These are phyloP conservation scores for Malus hybrid DNA, from an alignment of 331 rosid species.

Conservation along the genomic window DNA sequence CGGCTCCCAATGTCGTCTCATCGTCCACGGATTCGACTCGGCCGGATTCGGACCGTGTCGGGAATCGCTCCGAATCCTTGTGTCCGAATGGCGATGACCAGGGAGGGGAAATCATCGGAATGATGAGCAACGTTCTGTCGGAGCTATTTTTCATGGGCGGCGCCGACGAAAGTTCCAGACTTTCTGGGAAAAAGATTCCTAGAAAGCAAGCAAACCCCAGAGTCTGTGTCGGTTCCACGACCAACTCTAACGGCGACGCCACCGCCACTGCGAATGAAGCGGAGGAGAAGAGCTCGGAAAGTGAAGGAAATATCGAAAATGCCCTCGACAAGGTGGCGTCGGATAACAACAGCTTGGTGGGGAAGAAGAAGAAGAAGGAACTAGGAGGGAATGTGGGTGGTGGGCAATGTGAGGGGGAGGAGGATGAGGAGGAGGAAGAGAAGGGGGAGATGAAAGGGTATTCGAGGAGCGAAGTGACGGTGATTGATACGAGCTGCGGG, in stretches of 20 bases:
- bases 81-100: neutral
- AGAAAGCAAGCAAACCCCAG: constrained; percentile 79
- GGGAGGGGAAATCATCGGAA: constrained; percentile 10
- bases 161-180: constrained; percentile 23
- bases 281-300: constrained; percentile 9
- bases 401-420: constrained; percentile 6
- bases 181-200: constrained; percentile 44
- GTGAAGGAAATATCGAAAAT: constrained; percentile 16
- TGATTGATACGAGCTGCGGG: constrained; percentile 70
- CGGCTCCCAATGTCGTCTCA: constrained; percentile 18
- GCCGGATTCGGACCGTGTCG: constrained; percentile 7
- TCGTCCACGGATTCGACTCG: constrained; percentile 4
- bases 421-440: constrained; percentile 18
- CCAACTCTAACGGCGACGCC: neutral
- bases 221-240: constrained; percentile 28
- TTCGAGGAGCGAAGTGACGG: constrained; percentile 79
- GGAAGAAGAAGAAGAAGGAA: neutral
- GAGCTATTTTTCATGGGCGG: constrained; percentile 64
- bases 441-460: constrained; percentile 59
- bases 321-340: constrained; percentile 6
- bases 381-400: neutral
- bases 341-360: constrained; percentile 3
- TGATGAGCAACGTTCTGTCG: constrained; percentile 44
- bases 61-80: constrained; percentile 4
- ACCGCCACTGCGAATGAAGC: neutral